These are phyloP conservation scores for Epichloe uncinata DNA, from an alignment of 2,329 filamentous ascomycete genomes.

Conservation along the genomic window DNA sequence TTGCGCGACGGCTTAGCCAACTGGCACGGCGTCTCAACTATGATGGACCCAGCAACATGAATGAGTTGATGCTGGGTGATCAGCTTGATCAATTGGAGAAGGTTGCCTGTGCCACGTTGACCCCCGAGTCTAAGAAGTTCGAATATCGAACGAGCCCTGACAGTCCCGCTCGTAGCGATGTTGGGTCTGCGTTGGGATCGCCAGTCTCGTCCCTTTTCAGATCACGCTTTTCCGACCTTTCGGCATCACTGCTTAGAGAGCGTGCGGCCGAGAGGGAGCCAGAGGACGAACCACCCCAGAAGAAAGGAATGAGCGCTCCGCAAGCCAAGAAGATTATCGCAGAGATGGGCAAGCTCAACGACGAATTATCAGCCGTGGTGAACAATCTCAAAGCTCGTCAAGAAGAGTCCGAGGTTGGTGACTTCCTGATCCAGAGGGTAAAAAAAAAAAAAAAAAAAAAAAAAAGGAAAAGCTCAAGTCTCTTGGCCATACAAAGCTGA, in stretches of 20 bases:
- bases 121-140: slow-evolving; percentile 8
- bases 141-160: slow-evolving; percentile 13
- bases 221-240: slow-evolving; percentile 27
- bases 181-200: slow-evolving; percentile 19
- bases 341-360: slow-evolving; percentile 29
- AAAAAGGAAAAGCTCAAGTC: background rate
- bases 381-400: slow-evolving; percentile 38
- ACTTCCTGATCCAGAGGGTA: background rate
- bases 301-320: slow-evolving; percentile 18
- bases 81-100: slow-evolving; percentile 27
- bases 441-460: background rate
- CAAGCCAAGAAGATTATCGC: slow-evolving; percentile 25
- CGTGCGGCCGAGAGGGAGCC: slow-evolving; percentile 14
- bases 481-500: background rate
- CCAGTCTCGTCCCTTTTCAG: slow-evolving; percentile 24
- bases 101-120: slow-evolving; percentile 9
- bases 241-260: slow-evolving; percentile 20
- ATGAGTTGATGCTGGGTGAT: slow-evolving; percentile 22
- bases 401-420: slow-evolving; percentile 44
- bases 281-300: slow-evolving; percentile 15
- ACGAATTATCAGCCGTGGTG: slow-evolving; percentile 36
- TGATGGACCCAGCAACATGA: slow-evolving; percentile 19
- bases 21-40: slow-evolving; percentile 25
- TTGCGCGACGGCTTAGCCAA: slow-evolving; percentile 28
- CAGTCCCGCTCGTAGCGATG: slow-evolving; percentile 15